Conservation (phyloP, 495 filamentous ascomycete species). For the Trichoderma erinaceum region DNA sequence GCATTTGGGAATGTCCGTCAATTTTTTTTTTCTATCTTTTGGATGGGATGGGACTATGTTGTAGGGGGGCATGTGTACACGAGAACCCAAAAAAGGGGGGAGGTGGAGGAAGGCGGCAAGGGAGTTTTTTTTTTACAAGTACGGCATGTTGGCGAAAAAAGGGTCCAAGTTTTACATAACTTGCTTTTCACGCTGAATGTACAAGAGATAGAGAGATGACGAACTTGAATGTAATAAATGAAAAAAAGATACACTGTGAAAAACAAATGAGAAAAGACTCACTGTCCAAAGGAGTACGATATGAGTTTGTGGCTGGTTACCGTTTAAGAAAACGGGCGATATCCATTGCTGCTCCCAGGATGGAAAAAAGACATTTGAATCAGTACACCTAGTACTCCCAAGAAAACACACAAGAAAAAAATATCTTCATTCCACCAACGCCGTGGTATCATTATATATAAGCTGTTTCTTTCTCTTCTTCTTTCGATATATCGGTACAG, state of each 20-base stretch:
- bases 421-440: neutral
- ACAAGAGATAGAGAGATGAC: slow-evolving; percentile 13
- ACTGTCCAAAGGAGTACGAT: neutral
- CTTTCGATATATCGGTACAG: neutral
- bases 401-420: no score
- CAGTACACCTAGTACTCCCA: neutral
- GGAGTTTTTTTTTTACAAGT: neutral
- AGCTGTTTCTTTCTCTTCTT: neutral
- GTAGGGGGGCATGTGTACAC: neutral
- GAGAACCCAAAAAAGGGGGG: neutral
- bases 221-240: slow-evolving; percentile 8
- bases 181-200: slow-evolving; percentile 11
- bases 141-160: neutral
- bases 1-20: neutral
- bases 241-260: neutral
- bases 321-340: neutral
- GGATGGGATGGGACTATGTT: slow-evolving; percentile 6
- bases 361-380: neutral
- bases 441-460: slow-evolving; percentile 9
- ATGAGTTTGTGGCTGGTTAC: no score
- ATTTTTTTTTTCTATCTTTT: neutral
- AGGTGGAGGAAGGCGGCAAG: neutral
- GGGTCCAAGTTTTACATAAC: neutral
- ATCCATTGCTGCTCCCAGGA: neutral
- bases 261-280: neutral